Percentiles rank a stretch among this genome's conserved stretches.
phyloP scores from a whole-genome alignment of 179 eudicot species.

The Drosera spatulata region DNA sequence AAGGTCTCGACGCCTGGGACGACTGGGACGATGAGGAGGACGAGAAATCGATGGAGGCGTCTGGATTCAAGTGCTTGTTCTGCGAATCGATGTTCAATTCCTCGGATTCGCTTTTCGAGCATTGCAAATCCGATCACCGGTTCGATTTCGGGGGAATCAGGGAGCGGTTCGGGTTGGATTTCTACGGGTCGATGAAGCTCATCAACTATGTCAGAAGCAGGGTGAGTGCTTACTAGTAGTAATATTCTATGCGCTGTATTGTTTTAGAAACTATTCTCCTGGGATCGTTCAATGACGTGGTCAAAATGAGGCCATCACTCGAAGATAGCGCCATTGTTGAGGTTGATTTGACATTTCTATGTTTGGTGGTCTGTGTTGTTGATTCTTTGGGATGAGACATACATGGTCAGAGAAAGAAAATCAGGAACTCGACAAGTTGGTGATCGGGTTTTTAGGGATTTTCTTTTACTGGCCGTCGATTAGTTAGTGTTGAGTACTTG shows the following conservation, averaged over 20 bases:
- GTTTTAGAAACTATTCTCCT: no score
- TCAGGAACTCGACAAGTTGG: no score
- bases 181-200: conserved; percentile 74
- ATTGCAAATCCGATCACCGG: conserved; percentile 36
- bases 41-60: conserved; percentile 20
- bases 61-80: conserved; percentile 55
- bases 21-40: conserved; percentile 65
- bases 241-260: no score
- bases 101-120: conserved; percentile 33
- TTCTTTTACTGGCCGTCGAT: not conserved
- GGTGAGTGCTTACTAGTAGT: conserved; percentile 24
- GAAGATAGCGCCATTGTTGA: no score
- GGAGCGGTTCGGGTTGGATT: conserved; percentile 44
- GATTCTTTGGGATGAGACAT: no score
- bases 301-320: no score
- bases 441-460: no score
- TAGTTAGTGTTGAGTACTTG: not conserved
- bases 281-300: no score
- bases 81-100: conserved; percentile 39
- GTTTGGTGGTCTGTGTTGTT: no score
- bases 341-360: no score
- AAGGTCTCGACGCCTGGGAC: conserved; percentile 43
- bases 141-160: conserved; percentile 47
- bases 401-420: no score
- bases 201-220: conserved; percentile 64